Evolutionary conservation across 345 rosid species (phyloP), one percentile per base, ranked within the genome.

Genomic region (Kandelia obovata): DNA sequence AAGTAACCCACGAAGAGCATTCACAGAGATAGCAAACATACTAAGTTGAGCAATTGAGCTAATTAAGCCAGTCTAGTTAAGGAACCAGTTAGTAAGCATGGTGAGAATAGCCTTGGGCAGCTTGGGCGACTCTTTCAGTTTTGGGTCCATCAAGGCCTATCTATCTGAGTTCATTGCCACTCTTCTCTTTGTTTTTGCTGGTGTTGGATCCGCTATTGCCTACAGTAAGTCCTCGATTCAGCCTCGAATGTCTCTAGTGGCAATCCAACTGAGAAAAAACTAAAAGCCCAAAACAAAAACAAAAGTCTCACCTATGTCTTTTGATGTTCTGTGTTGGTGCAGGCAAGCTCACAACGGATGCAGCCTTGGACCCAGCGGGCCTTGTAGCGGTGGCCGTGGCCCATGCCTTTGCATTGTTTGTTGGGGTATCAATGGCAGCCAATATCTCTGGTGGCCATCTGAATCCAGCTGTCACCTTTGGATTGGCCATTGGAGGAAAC

Each of bases 381-480:
- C 86, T 89, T n/a, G 94, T 93, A 28, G 98, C 96, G 0, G 72
- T 93, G 55, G 97, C 96, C 0, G 84, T 91, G 70, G 94, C 97
- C 34, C 98, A 93, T 59, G 97, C 90, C 0, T 84, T 89, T 10
- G 96, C 94, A 0, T 72, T 91, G 39, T 89, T 93, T 23, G 98
- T 91, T 0, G 97, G 94, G 0, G 94, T 93, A 19, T 61, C 97
- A n/a, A 32, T 91, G 0, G 96, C 92, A 0, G 96, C 94, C 61
- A 91, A 93, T 83, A 91, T 88, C 72, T 93, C 96, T 0, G 98
- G 97, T 13, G 98, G 98, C 20, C 97, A 91, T 65, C 70, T 91
- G 30, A 93, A 93, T 66, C 97, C 97, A 0, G 97, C 97, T 9
- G 96, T 91, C 80, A 93, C 97, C 35, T 81, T 91, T 0, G 97